phyloP scores from a whole-genome alignment of 1,139 yeast genomes.

The Debaryomyces sp. region DNA sequence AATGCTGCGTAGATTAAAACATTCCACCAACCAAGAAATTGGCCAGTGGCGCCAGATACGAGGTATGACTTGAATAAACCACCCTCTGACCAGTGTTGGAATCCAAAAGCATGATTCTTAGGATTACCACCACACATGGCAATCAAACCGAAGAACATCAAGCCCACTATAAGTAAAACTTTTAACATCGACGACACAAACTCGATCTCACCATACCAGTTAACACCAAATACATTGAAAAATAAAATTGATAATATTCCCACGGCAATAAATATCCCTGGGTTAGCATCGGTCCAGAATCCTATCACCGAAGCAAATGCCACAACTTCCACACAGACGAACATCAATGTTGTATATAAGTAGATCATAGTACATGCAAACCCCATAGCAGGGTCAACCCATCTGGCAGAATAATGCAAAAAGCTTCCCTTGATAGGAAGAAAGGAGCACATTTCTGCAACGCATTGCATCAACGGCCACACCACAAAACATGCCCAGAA shows the following conservation, averaged over 20 bases:
- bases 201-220: conserved; percentile 46
- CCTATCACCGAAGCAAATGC: conserved; percentile 38
- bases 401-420: conserved; percentile 40
- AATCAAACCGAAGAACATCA: conserved; percentile 41
- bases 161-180: conserved; percentile 40
- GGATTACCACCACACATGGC: conserved; percentile 40
- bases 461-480: conserved; percentile 45
- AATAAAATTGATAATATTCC: conserved; percentile 30
- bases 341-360: conserved; percentile 40
- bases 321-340: conserved; percentile 38
- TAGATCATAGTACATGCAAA: conserved; percentile 42
- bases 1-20: conserved; percentile 45
- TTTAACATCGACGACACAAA: conserved; percentile 40
- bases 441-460: conserved; percentile 44
- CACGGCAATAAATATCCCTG: conserved; percentile 40
- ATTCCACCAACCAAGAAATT: conserved; percentile 49
- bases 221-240: conserved; percentile 39
- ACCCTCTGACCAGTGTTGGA: conserved; percentile 47
- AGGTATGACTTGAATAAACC: conserved; percentile 49
- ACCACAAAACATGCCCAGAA: conserved; percentile 37
- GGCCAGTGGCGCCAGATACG: conserved; percentile 36
- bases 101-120: conserved; percentile 30
- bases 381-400: conserved; percentile 45
- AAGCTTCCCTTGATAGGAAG: conserved; percentile 44
- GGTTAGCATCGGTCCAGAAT: conserved; percentile 44